A percentile compares a stretch with the other conserved stretches of the same genome.
These are phyloP conservation scores for Monilinia polystroma DNA, from an alignment of 2,329 filamentous ascomycete genomes.

Conservation along the genomic window DNA sequence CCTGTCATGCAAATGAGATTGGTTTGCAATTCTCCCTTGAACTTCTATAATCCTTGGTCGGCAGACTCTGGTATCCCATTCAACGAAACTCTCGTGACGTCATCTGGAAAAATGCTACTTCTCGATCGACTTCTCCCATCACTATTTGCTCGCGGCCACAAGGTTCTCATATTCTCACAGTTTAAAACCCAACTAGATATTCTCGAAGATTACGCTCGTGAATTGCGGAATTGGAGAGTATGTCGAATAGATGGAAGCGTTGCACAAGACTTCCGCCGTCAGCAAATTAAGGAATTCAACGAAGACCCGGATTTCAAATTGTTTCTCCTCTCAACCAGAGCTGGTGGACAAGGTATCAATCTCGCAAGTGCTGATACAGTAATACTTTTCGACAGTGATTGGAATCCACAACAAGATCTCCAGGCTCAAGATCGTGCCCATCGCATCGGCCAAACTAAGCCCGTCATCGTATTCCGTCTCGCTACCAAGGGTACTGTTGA, in stretches of 20 bases:
- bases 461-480: constrained; percentile 90
- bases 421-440: constrained; percentile 96
- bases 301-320: constrained; percentile 63
- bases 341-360: constrained; percentile 94
- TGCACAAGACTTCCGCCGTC: constrained; percentile 67
- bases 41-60: constrained; percentile 92
- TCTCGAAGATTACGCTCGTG: constrained; percentile 77
- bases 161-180: constrained; percentile 93
- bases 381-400: constrained; percentile 84
- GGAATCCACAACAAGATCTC: constrained; percentile 95
- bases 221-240: constrained; percentile 74
- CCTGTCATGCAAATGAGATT: constrained; percentile 88
- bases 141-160: constrained; percentile 74
- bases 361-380: constrained; percentile 89
- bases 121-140: constrained; percentile 80
- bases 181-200: constrained; percentile 95
- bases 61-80: constrained; percentile 56
- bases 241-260: constrained; percentile 92
- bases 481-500: constrained; percentile 93
- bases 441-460: constrained; percentile 87
- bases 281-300: constrained; percentile 74
- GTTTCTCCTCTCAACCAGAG: constrained; percentile 86
- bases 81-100: constrained; percentile 80
- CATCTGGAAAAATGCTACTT: constrained; percentile 93
- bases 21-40: constrained; percentile 90